Evolutionary conservation across 352 stramenopile genomes (phyloP).

Genomic region (Phytophthora europaea): DNA sequence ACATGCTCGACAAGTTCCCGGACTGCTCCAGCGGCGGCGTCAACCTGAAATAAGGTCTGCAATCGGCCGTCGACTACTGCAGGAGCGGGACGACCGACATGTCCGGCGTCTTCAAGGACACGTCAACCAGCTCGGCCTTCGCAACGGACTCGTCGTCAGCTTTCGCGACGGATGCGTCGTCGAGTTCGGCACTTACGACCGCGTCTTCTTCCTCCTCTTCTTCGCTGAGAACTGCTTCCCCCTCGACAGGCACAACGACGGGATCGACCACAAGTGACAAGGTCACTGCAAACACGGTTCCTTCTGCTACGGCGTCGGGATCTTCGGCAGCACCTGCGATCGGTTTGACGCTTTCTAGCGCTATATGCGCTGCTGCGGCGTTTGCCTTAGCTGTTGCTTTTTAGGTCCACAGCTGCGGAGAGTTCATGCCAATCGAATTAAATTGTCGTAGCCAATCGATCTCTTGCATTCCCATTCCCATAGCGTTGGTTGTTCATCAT

Average conservation of each 20-base stretch:
- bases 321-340: constrained; percentile 19
- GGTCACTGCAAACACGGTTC: constrained; percentile 7
- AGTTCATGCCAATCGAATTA: neutral
- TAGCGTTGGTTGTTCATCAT: neutral
- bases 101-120: constrained; percentile 11
- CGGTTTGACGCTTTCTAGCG: constrained; percentile 5
- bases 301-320: constrained; percentile 11
- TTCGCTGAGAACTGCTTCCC: neutral
- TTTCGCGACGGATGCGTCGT: constrained; percentile 2
- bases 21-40: constrained; percentile 37
- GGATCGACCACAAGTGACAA: constrained; percentile 22
- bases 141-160: neutral
- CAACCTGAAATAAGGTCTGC: constrained; percentile 28
- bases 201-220: neutral
- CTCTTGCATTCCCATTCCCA: neutral
- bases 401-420: neutral
- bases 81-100: constrained; percentile 18
- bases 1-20: constrained; percentile 27
- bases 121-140: constrained; percentile 6
- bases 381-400: constrained; percentile 10
- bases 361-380: neutral
- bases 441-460: neutral
- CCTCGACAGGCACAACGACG: neutral
- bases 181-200: neutral
- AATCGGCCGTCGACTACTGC: constrained; percentile 29